Evolutionary conservation across 805 yeast genomes (phyloP).

Genomic region (Martiniozyma abietophila): DNA sequence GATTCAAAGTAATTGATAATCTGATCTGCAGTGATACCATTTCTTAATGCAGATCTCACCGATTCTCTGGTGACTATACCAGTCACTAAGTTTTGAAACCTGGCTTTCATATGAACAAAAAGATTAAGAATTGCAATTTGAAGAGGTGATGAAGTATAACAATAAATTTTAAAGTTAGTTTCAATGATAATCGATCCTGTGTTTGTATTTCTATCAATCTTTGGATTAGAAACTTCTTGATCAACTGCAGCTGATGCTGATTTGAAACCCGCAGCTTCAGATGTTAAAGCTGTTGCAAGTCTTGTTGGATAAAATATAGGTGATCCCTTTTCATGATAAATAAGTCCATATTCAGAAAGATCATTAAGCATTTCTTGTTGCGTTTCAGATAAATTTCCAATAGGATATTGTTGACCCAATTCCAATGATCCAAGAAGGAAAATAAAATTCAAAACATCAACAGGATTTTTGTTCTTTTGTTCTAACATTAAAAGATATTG

Average conservation of each 20-base stretch:
- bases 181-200: conserved; percentile 78
- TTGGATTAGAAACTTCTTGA: conserved; percentile 39
- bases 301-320: conserved; percentile 82
- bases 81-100: conserved; percentile 87
- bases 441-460: conserved; percentile 87
- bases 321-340: conserved; percentile 45
- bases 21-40: conserved; percentile 94
- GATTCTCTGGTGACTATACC: conserved; percentile 93
- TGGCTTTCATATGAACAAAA: conserved; percentile 74
- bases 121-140: conserved; percentile 88
- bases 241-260: conserved; percentile 71
- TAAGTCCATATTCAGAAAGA: conserved; percentile 82
- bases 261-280: conserved; percentile 65
- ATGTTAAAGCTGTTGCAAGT: conserved; percentile 79
- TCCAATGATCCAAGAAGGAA: conserved; percentile 91
- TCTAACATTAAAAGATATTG: conserved; percentile 85
- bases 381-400: conserved; percentile 61
- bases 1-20: conserved; percentile 80
- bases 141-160: conserved; percentile 87
- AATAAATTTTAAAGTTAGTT: conserved; percentile 87
- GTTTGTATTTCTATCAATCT: conserved; percentile 11
- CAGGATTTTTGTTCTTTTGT: conserved; percentile 84
- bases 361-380: conserved; percentile 84
- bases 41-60: conserved; percentile 68
- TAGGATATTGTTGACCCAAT: conserved; percentile 77